Conservation (phyloP, 352 stramenopile genomes). For the Phytophthora hybrid region DNA sequence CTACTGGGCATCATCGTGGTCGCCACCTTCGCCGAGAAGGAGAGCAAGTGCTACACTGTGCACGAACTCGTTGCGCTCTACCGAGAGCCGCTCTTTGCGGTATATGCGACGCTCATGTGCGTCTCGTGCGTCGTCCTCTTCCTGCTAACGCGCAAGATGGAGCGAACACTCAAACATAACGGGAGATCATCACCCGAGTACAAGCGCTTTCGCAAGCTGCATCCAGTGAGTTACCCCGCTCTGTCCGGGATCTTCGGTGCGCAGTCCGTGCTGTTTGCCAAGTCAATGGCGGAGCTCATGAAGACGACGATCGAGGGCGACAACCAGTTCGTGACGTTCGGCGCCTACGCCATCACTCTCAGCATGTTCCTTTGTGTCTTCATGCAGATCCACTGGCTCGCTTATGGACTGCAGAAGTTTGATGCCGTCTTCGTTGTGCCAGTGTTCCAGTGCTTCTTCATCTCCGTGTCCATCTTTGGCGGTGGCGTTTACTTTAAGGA, state of each 20-base stretch:
- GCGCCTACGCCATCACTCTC: conserved; percentile 84
- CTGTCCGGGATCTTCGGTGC: conserved; percentile 81
- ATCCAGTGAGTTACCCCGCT: conserved; percentile 76
- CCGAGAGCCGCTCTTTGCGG: conserved; percentile 61
- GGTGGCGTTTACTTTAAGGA: conserved; percentile 92
- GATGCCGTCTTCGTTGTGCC: conserved; percentile 90
- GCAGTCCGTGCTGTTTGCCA: conserved; percentile 86
- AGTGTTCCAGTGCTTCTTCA: conserved; percentile 92
- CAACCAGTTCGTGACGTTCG: conserved; percentile 74
- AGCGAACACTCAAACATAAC: conserved; percentile 47
- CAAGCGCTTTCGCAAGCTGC: conserved; percentile 61
- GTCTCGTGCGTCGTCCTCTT: conserved; percentile 50
- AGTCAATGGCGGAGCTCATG: conserved; percentile 83
- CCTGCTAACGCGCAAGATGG: conserved; percentile 52
- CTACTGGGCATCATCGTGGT: conserved; percentile 79
- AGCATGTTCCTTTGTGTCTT: conserved; percentile 86
- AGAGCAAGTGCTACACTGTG: conserved; percentile 80
- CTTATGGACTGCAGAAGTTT: conserved; percentile 80
- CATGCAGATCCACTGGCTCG: conserved; percentile 91
- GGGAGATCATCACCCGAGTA: conserved; percentile 59
- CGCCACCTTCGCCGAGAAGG: conserved; percentile 82
- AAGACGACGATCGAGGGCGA: conserved; percentile 81
- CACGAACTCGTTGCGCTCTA: conserved; percentile 79
- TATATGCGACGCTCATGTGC: conserved; percentile 70
- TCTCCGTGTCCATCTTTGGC: conserved; percentile 89